Percentiles rank a stretch among this genome's conserved stretches.
Evolutionary conservation across 257 asterid genomes (phyloP).

Genomic region (Nicotiana benthamiana): DNA sequence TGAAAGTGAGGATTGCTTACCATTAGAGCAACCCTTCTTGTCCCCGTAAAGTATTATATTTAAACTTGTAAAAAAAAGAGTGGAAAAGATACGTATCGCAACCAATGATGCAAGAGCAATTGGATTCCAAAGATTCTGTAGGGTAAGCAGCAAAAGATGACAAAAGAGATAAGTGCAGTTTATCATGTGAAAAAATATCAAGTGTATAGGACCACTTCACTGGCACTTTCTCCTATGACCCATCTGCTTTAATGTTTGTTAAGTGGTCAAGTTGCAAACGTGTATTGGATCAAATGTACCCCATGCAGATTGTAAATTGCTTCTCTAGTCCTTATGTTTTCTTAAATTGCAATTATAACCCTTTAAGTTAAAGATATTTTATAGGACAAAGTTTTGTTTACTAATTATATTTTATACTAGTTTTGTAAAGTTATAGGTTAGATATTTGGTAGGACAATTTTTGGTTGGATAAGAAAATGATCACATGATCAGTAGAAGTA

Average conservation of each 20-base stretch:
- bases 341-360: background rate
- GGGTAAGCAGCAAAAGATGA: background rate
- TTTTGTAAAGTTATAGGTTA: too few species aligned
- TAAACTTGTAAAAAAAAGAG: background rate
- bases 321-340: background rate
- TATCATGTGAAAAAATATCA: background rate
- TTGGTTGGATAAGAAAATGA: too few species aligned
- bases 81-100: background rate
- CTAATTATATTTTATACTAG: too few species aligned
- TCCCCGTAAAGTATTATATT: too few species aligned
- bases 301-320: background rate
- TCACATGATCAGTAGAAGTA: too few species aligned
- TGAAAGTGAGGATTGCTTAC: too few species aligned
- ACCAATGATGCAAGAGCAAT: background rate
- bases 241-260: background rate
- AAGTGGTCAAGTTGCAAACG: background rate
- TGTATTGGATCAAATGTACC: background rate
- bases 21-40: too few species aligned
- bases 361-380: too few species aligned
- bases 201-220: background rate
- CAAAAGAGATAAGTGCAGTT: background rate
- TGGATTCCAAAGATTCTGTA: conserved; percentile 2
- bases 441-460: too few species aligned
- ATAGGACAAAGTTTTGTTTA: too few species aligned
- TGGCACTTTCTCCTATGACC: background rate